phyloP scores from a whole-genome alignment of 805 yeast species.

The Monosporozyma aquatica region DNA sequence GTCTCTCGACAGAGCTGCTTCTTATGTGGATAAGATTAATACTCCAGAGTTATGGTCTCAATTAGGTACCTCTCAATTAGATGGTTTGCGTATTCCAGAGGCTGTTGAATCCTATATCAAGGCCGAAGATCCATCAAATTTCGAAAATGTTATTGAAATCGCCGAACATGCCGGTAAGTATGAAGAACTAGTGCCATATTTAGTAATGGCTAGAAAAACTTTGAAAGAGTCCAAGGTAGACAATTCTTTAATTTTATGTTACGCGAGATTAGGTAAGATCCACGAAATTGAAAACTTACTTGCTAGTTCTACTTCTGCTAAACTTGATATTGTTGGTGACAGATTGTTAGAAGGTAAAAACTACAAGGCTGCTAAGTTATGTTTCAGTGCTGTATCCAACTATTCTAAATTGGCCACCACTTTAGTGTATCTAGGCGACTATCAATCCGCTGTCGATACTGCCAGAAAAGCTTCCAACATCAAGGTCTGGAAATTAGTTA shows the following conservation, averaged over 20 bases:
- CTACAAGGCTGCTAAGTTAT: constrained; percentile 86
- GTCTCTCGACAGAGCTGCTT: constrained; percentile 91
- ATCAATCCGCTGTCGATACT: constrained; percentile 95
- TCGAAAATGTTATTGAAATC: constrained; percentile 83
- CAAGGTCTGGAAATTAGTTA: constrained; percentile 94
- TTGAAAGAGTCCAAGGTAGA: constrained; percentile 88
- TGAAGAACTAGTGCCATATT: constrained; percentile 80
- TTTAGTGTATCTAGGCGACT: constrained; percentile 81
- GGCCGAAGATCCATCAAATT: constrained; percentile 87
- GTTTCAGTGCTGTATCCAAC: constrained; percentile 79
- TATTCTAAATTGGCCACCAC: constrained; percentile 97
- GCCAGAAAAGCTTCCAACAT: constrained; percentile 95
- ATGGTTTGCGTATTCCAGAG: constrained; percentile 85
- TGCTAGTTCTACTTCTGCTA: constrained; percentile 85
- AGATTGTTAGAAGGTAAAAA: constrained; percentile 69
- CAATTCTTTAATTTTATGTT: constrained; percentile 81
- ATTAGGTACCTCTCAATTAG: constrained; percentile 90
- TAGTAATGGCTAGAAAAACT: constrained; percentile 85
- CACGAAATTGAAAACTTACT: constrained; percentile 79
- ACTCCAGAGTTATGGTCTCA: constrained; percentile 86
- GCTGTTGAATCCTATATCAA: constrained; percentile 86
- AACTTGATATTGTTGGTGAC: constrained; percentile 87
- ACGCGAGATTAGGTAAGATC: constrained; percentile 68
- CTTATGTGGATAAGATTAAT: constrained; percentile 84
- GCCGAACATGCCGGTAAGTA: constrained; percentile 94